Evolutionary conservation across 371 early-diverging fungal species (phyloP), one percentile per base, ranked within the genome.

Genomic region (Mortierella sp.): DNA sequence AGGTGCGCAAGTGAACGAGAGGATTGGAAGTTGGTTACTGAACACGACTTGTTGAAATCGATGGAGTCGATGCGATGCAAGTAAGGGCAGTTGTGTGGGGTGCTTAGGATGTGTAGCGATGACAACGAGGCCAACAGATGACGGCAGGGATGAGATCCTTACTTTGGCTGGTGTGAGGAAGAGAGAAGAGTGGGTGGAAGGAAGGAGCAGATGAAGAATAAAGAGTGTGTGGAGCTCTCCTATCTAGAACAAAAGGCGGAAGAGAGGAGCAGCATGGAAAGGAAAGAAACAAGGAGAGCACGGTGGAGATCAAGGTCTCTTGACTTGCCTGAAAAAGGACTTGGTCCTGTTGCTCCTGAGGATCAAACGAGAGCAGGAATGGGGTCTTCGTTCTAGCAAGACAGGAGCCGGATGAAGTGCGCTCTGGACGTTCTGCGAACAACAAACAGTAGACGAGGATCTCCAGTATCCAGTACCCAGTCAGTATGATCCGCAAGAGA

Each of bases 291-390:
- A 67, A 53, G 48, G 48, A 60, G 54, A 60, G 47, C 48, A 21
- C 4, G 41, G 16, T 34, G 34, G 34, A 34, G 34, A 34, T 34
- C 34, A 34, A 34, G 34, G 10, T 34, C 34, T 34, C 34, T 34
- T 34, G 34, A 34, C 34, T 34, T 10, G 4, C 34, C 4, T 41
- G 10, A 34, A 43, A 9, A 43, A 43, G 44, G 44, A 43, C 44
- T 3, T 43, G 19, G 52, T 27, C 51, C 40, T 43, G 41, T 25
- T 44, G 50, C 57, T 25, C 56, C 56, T 48, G 37, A 59, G 45
- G 51, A 47, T 37, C 53, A 57, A 44, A 60, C 28, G 52, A 60
- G 60, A 54, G 56, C 45, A 51, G 41, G 49, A 57, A 66, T 22
- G 39, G 56, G 54, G 25, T 34, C 40, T 28, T 57, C 44, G 16